These are phyloP conservation scores for Boletus rubroflammeus DNA, from an alignment of 768 basidiomycete species.

Conservation along the genomic window DNA sequence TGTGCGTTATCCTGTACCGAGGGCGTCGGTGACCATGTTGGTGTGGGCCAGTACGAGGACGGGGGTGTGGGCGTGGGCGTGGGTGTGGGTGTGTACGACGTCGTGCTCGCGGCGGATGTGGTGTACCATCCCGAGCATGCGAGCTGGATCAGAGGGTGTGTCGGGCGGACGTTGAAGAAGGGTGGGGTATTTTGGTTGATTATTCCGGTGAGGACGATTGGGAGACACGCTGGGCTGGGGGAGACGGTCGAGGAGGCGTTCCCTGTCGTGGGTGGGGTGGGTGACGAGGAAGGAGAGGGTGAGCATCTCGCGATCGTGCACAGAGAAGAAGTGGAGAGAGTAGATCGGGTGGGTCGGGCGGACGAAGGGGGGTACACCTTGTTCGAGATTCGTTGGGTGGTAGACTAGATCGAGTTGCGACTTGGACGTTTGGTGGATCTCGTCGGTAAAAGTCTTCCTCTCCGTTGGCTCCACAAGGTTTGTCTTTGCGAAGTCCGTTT, in stretches of 20 bases:
- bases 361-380: slow-evolving; percentile 68
- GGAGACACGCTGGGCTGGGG: slow-evolving; percentile 57
- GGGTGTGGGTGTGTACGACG: slow-evolving; percentile 42
- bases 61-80: not conserved
- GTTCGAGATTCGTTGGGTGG: slow-evolving; percentile 64
- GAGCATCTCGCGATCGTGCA: slow-evolving; percentile 45
- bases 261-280: slow-evolving; percentile 13
- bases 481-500: not conserved
- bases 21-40: slow-evolving; percentile 14
- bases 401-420: not conserved
- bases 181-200: slow-evolving; percentile 69
- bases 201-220: slow-evolving; percentile 62
- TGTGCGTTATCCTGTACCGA: slow-evolving; percentile 35
- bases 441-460: not conserved
- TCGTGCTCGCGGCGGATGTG: slow-evolving; percentile 77
- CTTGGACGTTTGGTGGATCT: not conserved
- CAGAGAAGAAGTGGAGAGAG: slow-evolving; percentile 44
- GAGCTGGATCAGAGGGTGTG: slow-evolving; percentile 61
- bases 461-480: not conserved
- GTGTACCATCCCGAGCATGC: slow-evolving; percentile 73
- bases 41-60: not conserved
- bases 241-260: slow-evolving; percentile 57
- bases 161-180: slow-evolving; percentile 44
- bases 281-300: not conserved
- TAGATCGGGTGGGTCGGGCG: slow-evolving; percentile 57